Evolutionary conservation across 1,284 basidiomycete species (phyloP), one percentile per base, ranked within the genome.

Genomic region (Sanghuangporus sanghuang): DNA sequence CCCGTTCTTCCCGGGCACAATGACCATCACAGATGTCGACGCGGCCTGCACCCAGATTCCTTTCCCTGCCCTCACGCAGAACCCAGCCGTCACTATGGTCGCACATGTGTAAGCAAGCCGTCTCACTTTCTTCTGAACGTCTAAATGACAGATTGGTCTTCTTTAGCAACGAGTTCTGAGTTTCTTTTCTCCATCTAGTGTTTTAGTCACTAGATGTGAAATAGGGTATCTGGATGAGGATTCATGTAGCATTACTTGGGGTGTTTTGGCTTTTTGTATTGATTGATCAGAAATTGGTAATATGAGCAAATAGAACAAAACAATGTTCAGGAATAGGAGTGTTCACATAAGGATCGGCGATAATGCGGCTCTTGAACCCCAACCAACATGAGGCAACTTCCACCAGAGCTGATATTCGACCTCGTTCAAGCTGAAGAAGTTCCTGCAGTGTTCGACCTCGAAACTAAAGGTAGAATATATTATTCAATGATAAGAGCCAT

Each of bases 341-440:
- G n/a, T 11, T 42, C 12, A 5, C 44, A 18, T 18, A 46, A 46
- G 23, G 16, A 14, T 46, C 44, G 44, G 44, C 16, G 44, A 46
- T 46, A 9, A 2, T 46, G 44, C 16, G 44, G 11, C 21, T 46
- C 44, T 46, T 46, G 44, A 46, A 46, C 44, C 7, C 44, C 44
- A 46, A 46, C 44, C 44, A 54, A 27, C 35, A 54, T 38, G 53
- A 52, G 2, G 9, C n/a, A 14, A 53, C 44, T 50, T n/a, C 54
- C 46, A 16, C 42, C 32, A 27, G 50, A 48, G 6, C 36, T 59
- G 14, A 46, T 35, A 55, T 68, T 68, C 52, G 75, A 76, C 62
- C 66, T 71, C 21, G 67, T 78, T 6, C 56, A 65, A 1, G 60
- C 67, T 6, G 68, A 73, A 3, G 76, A 78, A 59, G 61, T 77